Evolutionary conservation across 768 basidiomycete species (phyloP).

Genomic region (Boletellus emodensis): DNA sequence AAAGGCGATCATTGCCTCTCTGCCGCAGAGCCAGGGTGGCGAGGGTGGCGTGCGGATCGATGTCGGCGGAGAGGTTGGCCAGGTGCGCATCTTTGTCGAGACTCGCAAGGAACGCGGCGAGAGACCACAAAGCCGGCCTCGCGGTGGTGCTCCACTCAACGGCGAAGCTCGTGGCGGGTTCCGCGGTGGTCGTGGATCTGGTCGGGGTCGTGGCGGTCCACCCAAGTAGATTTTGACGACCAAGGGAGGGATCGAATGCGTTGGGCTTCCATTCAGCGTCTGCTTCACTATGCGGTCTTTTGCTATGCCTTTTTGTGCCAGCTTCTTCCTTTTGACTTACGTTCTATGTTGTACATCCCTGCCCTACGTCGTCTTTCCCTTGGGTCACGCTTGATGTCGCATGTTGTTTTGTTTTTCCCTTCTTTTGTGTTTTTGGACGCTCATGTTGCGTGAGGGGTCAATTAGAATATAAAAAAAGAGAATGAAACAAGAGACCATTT

Average conservation of each 20-base stretch:
- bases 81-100: constrained; percentile 70
- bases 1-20: constrained; percentile 73
- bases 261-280: constrained; percentile 7
- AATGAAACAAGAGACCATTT: background rate
- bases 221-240: constrained; percentile 22
- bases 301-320: constrained; percentile 10
- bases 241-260: constrained; percentile 5
- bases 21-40: constrained; percentile 68
- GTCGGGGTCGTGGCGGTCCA: constrained; percentile 40
- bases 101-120: constrained; percentile 90
- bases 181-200: constrained; percentile 41
- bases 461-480: constrained; percentile 10
- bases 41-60: constrained; percentile 86
- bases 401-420: constrained; percentile 4
- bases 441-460: constrained; percentile 26
- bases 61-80: constrained; percentile 49
- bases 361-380: constrained; percentile 5
- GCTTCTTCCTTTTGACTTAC: constrained; percentile 1
- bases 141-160: constrained; percentile 57
- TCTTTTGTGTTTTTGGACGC: constrained; percentile 9
- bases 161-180: constrained; percentile 46
- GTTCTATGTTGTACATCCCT: constrained; percentile 15
- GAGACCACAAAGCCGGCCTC: constrained; percentile 57
- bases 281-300: constrained; percentile 10
- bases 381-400: constrained; percentile 11